These are phyloP conservation scores for Ampelocalamus luodianensis DNA, from an alignment of 176 grass and related monocot species.

Conservation along the genomic window DNA sequence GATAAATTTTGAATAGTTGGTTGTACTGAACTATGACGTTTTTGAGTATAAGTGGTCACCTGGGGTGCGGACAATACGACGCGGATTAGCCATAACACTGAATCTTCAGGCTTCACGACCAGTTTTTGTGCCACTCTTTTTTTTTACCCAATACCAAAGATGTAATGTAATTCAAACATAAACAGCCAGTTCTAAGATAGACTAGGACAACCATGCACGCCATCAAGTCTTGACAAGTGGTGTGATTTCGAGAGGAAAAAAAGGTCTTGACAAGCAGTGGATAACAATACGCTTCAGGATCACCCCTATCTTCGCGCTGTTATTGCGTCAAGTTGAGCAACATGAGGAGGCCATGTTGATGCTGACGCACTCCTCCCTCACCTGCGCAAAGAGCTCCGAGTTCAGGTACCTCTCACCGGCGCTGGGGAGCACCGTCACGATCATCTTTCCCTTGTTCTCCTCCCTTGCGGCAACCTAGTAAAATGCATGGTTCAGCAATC, in stretches of 20 bases:
- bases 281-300: not conserved
- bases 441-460: constrained; percentile 60
- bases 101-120: no score
- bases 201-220: not conserved
- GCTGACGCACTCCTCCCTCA: constrained; percentile 64
- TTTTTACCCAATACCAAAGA: no score
- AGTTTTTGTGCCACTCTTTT: no score
- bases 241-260: no score
- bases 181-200: not conserved
- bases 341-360: constrained; percentile 55
- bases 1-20: no score
- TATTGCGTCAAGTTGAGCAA: not conserved
- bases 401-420: constrained; percentile 74
- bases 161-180: no score
- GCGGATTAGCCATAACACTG: no score
- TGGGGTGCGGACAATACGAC: no score
- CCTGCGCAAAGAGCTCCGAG: constrained; percentile 62
- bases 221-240: no score
- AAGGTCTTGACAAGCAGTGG: not conserved
- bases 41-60: no score
- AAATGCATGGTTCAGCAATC: not conserved
- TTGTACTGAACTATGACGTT: no score
- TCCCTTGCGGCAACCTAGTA: constrained; percentile 59
- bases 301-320: not conserved
- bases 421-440: constrained; percentile 74